Conservation (phyloP, 768 basidiomycete genomes). For the Lactifluus pinguis region DNA sequence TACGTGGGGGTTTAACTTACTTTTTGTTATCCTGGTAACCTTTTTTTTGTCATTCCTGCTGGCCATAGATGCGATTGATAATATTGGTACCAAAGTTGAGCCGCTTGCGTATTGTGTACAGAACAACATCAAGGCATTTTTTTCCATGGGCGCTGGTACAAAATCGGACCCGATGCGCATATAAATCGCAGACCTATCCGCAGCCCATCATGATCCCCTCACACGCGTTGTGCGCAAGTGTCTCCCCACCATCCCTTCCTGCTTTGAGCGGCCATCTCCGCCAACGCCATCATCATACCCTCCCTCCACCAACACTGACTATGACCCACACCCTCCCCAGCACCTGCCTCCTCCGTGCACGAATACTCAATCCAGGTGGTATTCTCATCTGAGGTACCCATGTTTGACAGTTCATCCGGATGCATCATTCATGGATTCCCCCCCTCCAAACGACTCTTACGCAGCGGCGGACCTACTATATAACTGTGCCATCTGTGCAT, state of each 20-base stretch:
- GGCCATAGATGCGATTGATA: constrained; percentile 33
- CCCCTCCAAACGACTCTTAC: constrained; percentile 20
- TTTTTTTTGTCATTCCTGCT: too few relatives aligned
- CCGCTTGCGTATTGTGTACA: constrained; percentile 82
- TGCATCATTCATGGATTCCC: constrained; percentile 36
- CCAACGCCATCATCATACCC: neutral
- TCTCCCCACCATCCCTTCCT: constrained; percentile 39
- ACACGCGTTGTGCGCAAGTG: constrained; percentile 83
- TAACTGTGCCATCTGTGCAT: constrained; percentile 45
- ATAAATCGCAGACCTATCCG: constrained; percentile 91
- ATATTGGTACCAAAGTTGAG: constrained; percentile 94
- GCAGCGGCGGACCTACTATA: constrained; percentile 32
- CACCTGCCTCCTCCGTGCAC: constrained; percentile 27
- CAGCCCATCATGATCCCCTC: constrained; percentile 88
- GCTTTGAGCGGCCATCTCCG: constrained; percentile 11
- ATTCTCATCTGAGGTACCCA: constrained; percentile 90
- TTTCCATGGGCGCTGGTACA: constrained; percentile 94
- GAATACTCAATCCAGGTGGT: constrained; percentile 72
- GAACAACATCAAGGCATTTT: constrained; percentile 79
- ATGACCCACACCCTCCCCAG: neutral
- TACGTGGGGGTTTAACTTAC: too few relatives aligned
- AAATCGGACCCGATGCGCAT: constrained; percentile 93
- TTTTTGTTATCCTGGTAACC: too few relatives aligned
- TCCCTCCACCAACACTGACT: neutral
- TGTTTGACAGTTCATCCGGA: constrained; percentile 40